Evolutionary conservation across 306 rosid genomes (phyloP).

Genomic region (Quercus cerris): DNA sequence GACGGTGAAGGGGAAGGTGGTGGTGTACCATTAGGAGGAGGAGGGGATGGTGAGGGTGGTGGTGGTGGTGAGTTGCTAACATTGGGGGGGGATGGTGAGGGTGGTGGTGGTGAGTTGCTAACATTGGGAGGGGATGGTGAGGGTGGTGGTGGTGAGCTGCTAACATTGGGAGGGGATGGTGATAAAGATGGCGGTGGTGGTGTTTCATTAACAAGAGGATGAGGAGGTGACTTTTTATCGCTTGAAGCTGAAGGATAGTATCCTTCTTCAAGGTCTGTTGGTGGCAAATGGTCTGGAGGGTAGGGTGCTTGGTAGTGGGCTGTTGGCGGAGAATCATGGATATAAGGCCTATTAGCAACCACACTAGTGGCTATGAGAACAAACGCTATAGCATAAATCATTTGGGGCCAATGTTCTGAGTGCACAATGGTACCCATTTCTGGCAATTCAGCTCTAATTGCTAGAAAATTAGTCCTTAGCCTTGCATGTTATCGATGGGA

Average conservation of each 20-base stretch:
- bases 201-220: background rate
- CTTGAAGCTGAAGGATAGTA: no score
- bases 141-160: background rate
- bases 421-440: background rate
- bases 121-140: no score
- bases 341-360: background rate
- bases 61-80: no score
- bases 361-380: slow-evolving; percentile 4
- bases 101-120: background rate
- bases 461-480: background rate
- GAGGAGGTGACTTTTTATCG: rapidly evolving
- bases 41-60: no score
- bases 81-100: no score
- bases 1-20: no score
- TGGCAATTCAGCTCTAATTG: background rate
- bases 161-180: background rate
- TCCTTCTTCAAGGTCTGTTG: no score
- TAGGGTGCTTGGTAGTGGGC: background rate
- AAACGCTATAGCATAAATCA: background rate
- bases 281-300: no score
- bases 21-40: no score
- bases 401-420: slow-evolving; percentile 1
- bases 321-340: background rate
- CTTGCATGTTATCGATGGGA: background rate
- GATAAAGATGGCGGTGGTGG: background rate